Conservation (phyloP, 805 yeast species). For the Ogataea trehalophila region DNA sequence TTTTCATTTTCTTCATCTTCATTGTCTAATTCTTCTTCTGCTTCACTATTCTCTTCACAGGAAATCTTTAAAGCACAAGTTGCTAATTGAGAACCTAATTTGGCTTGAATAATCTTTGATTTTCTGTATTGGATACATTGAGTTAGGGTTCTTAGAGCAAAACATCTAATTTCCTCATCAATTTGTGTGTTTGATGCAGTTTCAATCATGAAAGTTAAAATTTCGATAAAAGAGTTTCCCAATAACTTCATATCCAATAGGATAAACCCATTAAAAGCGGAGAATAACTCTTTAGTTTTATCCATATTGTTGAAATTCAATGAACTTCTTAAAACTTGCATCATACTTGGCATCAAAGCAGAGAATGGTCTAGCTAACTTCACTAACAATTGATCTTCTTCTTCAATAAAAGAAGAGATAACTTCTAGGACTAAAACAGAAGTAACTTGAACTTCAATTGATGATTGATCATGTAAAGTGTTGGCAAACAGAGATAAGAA, state of each 20-base stretch:
- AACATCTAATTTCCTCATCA: slow-evolving; percentile 79
- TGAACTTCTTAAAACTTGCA: slow-evolving; percentile 72
- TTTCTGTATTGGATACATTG: slow-evolving; percentile 77
- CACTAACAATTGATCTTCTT: slow-evolving; percentile 41
- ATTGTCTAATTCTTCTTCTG: slow-evolving; percentile 64
- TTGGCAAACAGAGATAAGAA: slow-evolving; percentile 66
- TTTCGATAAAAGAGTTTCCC: slow-evolving; percentile 65
- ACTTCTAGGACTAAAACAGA: slow-evolving; percentile 76
- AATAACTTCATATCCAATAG: slow-evolving; percentile 72
- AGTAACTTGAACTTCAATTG: slow-evolving; percentile 73
- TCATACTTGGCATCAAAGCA: slow-evolving; percentile 70
- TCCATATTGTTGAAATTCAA: slow-evolving; percentile 68
- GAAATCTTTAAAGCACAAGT: slow-evolving; percentile 70
- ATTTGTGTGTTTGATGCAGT: slow-evolving; percentile 60
- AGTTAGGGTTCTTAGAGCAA: slow-evolving; percentile 79
- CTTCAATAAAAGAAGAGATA: slow-evolving; percentile 65
- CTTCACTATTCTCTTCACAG: slow-evolving; percentile 75
- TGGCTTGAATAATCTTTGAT: slow-evolving; percentile 70
- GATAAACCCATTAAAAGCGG: slow-evolving; percentile 75
- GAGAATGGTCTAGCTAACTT: slow-evolving; percentile 47
- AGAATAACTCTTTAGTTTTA: slow-evolving; percentile 70
- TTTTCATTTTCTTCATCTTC: slow-evolving; percentile 91
- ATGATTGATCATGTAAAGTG: slow-evolving; percentile 57
- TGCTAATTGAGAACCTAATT: slow-evolving; percentile 79
- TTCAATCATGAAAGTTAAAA: slow-evolving; percentile 71